Conservation (phyloP, 2,329 filamentous ascomycete species). For the Shiraia bambusicola region DNA sequence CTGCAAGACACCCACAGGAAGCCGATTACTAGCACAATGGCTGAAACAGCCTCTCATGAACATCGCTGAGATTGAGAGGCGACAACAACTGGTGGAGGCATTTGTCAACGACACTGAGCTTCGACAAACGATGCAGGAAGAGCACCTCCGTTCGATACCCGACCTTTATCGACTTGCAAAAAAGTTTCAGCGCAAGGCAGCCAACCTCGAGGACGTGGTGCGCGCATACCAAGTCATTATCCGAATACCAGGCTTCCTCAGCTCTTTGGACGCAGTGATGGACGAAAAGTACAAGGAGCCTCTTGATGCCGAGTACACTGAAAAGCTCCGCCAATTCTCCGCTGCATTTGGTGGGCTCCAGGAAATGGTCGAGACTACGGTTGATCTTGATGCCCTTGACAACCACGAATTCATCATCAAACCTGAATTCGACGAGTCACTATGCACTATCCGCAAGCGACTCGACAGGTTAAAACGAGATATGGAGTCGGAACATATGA, state of each 20-base stretch:
- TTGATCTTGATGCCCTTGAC: constrained; percentile 91
- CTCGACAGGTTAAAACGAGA: constrained; percentile 80
- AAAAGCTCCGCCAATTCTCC: constrained; percentile 71
- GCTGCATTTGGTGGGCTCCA: constrained; percentile 81
- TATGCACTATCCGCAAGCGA: constrained; percentile 86
- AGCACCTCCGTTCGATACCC: constrained; percentile 88
- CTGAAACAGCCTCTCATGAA: constrained; percentile 97
- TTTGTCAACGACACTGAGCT: constrained; percentile 93
- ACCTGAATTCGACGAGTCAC: constrained; percentile 88
- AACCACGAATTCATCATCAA: constrained; percentile 99
- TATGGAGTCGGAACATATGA: constrained; percentile 79
- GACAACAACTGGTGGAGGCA: constrained; percentile 91
- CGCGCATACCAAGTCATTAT: constrained; percentile 93
- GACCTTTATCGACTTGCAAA: constrained; percentile 93
- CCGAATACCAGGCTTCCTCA: constrained; percentile 84
- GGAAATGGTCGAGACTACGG: constrained; percentile 98
- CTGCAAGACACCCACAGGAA: constrained; percentile 94
- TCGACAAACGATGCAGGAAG: constrained; percentile 93
- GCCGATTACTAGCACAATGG: constrained; percentile 89
- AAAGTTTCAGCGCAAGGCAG: constrained; percentile 88
- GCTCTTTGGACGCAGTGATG: constrained; percentile 88
- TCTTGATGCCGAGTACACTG: constrained; percentile 82
- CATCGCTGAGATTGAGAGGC: constrained; percentile 80
- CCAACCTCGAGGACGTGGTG: constrained; percentile 93
- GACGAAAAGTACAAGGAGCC: constrained; percentile 90